Percentiles rank a stretch among this genome's conserved stretches.
Conservation (phyloP, 495 filamentous ascomycete species). For the Hypomontagnella monticulosa region DNA sequence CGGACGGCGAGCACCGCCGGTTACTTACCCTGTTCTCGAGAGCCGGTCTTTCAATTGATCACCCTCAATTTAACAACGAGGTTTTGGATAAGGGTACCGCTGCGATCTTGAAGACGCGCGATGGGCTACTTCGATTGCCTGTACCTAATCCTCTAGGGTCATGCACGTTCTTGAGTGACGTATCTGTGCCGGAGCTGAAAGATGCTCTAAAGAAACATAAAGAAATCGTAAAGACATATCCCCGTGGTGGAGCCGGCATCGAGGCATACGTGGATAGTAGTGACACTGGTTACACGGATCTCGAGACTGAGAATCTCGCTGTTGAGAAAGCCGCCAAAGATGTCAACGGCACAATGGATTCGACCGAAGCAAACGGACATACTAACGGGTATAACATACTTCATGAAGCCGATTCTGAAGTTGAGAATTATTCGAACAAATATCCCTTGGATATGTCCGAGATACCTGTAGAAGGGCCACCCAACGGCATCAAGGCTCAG, state of each 20-base stretch:
- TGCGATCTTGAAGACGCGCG: constrained; percentile 71
- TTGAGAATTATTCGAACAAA: not conserved
- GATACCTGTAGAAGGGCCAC: constrained; percentile 3
- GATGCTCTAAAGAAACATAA: constrained; percentile 64
- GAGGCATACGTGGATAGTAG: constrained; percentile 70
- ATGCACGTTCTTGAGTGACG: constrained; percentile 69
- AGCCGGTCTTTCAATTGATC: constrained; percentile 70
- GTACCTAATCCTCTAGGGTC: constrained; percentile 65
- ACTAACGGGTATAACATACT: constrained; percentile 10
- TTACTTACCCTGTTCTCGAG: constrained; percentile 68
- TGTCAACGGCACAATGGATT: constrained; percentile 3
- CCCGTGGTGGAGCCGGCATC: constrained; percentile 65
- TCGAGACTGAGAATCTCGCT: constrained; percentile 33
- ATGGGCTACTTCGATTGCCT: constrained; percentile 66
- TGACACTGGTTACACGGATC: constrained; percentile 60
- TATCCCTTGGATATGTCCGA: constrained; percentile 9
- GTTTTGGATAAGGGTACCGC: constrained; percentile 67
- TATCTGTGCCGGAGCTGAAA: constrained; percentile 59
- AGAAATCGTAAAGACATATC: constrained; percentile 60
- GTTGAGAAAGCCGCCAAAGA: constrained; percentile 19
- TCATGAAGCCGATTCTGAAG: not conserved
- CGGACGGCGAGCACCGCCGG: constrained; percentile 61
- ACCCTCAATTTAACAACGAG: constrained; percentile 66
- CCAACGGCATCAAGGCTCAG: constrained; percentile 33
- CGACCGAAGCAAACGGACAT: constrained; percentile 1